Base-by-base conservation (phyloP, 1,284 basidiomycete species). In the Apiotrichum laibachii region DNA sequence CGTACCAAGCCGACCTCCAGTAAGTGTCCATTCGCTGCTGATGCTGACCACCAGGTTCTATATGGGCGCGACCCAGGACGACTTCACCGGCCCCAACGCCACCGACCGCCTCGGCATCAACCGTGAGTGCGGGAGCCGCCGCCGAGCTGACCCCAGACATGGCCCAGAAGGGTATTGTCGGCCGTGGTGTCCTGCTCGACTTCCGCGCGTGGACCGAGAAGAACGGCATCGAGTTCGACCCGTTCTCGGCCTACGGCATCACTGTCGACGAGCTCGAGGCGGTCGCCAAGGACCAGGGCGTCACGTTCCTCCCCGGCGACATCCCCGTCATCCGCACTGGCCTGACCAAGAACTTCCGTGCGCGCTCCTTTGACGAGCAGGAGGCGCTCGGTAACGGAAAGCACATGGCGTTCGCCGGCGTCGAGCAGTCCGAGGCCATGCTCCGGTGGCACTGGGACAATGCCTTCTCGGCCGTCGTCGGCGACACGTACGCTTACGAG, bases 401-500 rank as follows among this genome's bases (percentile, higher is more conserved):
- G 45, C 26, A 57, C 40, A 59, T 70, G 37, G 61, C 42, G 22
- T 62, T 60, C 46, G 63, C 63, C 37, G 73, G 74, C 22, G 68
- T 75, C 5, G 60, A 59, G 35, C 66, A 66, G 37, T 51, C 50
- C n/a, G 72, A 77, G 34, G 69, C 71, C 11, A 63, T 76, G 55
- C 65, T 71, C 44, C 63, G 56, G 42, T 80, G 74, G 68, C 67
- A 79, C 57, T 80, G 79, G 79, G 73, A 80, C 52, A 65, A 79
- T 26, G 78, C 78, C 43, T 77, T 80, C 52, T 72, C 79, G 5
- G 79, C 79, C 3, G 76, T 80, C 10, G 77, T 68, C 1, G 68
- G 68, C 2, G 79, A 80, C 61, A 70, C 65, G 33, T 59, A 64
- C 31, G 67, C 70, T 19, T 69, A 68, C 55, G 67, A 70, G 58